Percentiles rank a stretch among this genome's conserved stretches.
These are phyloP conservation scores for Haematococcus lacustris DNA, from an alignment of 139 green algal genomes.

Conservation along the genomic window DNA sequence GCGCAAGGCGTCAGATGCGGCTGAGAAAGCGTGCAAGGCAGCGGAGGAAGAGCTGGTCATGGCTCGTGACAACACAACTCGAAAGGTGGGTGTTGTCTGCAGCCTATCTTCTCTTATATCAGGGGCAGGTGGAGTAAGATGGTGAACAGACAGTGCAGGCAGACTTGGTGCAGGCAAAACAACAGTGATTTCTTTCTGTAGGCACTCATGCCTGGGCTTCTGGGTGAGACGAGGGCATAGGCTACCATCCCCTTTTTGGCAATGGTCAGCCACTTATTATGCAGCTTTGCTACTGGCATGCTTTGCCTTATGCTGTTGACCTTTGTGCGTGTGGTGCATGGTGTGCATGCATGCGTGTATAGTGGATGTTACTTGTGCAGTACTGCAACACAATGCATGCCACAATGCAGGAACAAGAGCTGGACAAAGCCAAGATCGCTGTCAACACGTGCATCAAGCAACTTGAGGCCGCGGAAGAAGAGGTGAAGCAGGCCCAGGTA, in stretches of 20 bases:
- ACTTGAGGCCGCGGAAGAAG: background rate
- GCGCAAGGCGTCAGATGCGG: background rate
- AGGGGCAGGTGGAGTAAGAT: background rate
- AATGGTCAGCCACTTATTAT: background rate
- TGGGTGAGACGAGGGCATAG: background rate
- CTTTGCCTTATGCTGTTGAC: background rate
- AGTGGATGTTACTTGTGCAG: background rate
- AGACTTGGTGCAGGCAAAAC: background rate
- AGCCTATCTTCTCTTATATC: too few relatives aligned
- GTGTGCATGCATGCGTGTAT: too few relatives aligned
- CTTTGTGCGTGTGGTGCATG: too few relatives aligned
- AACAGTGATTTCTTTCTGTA: background rate
- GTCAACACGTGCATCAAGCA: too few relatives aligned
- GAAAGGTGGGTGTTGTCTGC: constrained; percentile 1
- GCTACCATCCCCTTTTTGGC: background rate
- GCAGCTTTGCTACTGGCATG: background rate
- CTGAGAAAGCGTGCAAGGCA: background rate
- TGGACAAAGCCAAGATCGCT: background rate
- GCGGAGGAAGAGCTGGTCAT: background rate
- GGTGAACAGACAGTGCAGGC: background rate
- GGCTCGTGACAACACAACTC: background rate
- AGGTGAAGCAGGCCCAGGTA: too few relatives aligned
- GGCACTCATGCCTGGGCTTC: too few relatives aligned
- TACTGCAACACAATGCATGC: too few relatives aligned
- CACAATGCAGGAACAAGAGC: background rate